These are phyloP conservation scores for Retiboletus flavoniger DNA, from an alignment of 1,284 basidiomycete species.

Conservation along the genomic window DNA sequence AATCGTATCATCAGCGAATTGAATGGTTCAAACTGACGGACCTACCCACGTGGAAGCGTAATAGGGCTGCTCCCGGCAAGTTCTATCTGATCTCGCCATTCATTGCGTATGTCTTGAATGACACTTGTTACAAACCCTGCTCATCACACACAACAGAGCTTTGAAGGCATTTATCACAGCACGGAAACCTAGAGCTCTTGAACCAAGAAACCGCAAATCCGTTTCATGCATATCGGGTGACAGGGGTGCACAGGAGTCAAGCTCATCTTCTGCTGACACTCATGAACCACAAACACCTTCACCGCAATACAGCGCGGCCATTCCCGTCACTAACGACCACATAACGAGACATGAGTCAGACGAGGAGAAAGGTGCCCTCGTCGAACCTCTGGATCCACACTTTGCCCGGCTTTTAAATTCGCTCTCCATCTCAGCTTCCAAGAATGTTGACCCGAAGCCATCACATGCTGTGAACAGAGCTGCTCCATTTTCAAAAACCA, in stretches of 20 bases:
- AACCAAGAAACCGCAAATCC: conserved; percentile 35
- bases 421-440: conserved; percentile 59
- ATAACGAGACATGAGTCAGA: conserved; percentile 22
- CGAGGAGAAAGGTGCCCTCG: conserved; percentile 27
- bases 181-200: conserved; percentile 44
- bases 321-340: conserved; percentile 21
- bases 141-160: conserved; percentile 41
- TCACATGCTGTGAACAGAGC: neutral
- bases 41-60: conserved; percentile 91
- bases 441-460: conserved; percentile 19
- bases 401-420: conserved; percentile 65
- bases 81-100: conserved; percentile 98
- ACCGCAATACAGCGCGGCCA: conserved; percentile 49
- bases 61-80: conserved; percentile 70
- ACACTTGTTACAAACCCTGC: conserved; percentile 9
- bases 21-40: conserved; percentile 93
- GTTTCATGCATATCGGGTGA: conserved; percentile 22
- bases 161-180: conserved; percentile 65
- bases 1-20: conserved; percentile 68
- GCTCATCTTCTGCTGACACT: conserved; percentile 62
- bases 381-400: conserved; percentile 57
- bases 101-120: conserved; percentile 64
- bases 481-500: conserved; percentile 10
- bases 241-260: conserved; percentile 52
- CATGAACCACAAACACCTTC: conserved; percentile 64